Percentiles rank a stretch among this genome's conserved stretches.
phyloP scores from a whole-genome alignment of 1,284 basidiomycete genomes.

The Ustilago vetiveriae region DNA sequence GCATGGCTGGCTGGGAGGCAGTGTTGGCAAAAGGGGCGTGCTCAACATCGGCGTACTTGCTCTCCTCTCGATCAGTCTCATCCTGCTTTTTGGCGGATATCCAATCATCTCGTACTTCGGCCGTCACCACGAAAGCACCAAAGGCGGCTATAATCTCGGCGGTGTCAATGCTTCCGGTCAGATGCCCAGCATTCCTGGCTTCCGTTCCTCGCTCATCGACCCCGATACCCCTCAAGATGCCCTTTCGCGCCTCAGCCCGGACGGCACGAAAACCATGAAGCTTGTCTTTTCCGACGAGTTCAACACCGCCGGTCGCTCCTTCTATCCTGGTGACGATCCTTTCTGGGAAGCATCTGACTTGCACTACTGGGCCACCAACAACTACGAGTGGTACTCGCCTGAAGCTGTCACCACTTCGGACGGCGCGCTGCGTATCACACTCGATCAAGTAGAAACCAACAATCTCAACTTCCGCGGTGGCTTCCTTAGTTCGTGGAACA shows the following conservation, averaged over 20 bases:
- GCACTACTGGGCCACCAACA: conserved; percentile 75
- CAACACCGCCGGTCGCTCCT: conserved; percentile 63
- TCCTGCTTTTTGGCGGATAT: conserved; percentile 79
- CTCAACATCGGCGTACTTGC: conserved; percentile 72
- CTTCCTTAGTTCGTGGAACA: conserved; percentile 77
- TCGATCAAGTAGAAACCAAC: conserved; percentile 69
- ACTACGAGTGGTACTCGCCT: conserved; percentile 75
- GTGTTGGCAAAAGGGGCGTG: conserved; percentile 35
- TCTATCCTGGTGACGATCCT: conserved; percentile 74
- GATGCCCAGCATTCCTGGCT: conserved; percentile 46
- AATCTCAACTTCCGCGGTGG: conserved; percentile 75
- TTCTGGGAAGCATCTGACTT: conserved; percentile 78
- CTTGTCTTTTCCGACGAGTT: conserved; percentile 67
- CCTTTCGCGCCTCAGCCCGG: conserved; percentile 70
- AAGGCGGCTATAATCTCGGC: conserved; percentile 55
- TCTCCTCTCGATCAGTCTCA: conserved; percentile 68
- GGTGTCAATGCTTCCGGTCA: conserved; percentile 60
- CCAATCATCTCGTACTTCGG: conserved; percentile 72
- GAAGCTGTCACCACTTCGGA: conserved; percentile 79
- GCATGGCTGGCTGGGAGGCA: conserved; percentile 20
- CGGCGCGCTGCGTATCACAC: conserved; percentile 81
- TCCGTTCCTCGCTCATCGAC: conserved; percentile 64
- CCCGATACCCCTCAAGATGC: conserved; percentile 65
- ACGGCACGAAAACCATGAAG: conserved; percentile 54
- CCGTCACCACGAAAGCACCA: conserved; percentile 24